phyloP scores from a whole-genome alignment of 805 yeast genomes.

The Tetrapisispora namnaoensis region DNA sequence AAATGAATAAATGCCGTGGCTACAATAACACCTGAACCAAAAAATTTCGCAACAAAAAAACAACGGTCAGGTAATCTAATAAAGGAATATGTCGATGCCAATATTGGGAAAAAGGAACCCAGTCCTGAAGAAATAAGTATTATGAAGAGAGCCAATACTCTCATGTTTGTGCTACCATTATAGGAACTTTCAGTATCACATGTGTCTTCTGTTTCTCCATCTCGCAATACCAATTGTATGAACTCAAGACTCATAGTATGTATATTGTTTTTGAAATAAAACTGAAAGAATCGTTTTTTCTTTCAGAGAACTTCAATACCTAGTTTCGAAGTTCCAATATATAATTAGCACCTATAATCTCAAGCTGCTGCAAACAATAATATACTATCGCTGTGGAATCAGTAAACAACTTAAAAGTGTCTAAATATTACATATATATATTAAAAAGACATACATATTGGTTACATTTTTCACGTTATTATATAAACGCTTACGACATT shows the following conservation, averaged over 20 bases:
- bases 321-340: too few relatives aligned
- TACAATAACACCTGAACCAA: slow-evolving; percentile 77
- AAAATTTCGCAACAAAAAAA: slow-evolving; percentile 60
- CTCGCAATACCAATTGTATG: not conserved
- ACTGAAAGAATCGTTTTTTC: not conserved
- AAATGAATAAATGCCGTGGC: slow-evolving; percentile 76
- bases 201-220: not conserved
- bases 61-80: slow-evolving; percentile 51
- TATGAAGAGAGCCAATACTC: slow-evolving; percentile 55
- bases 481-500: too few relatives aligned
- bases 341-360: too few relatives aligned
- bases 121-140: slow-evolving; percentile 45
- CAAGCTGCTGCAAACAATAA: too few relatives aligned
- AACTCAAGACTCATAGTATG: not conserved
- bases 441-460: too few relatives aligned
- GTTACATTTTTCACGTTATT: too few relatives aligned
- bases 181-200: slow-evolving; percentile 37
- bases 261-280: not conserved
- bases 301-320: not conserved
- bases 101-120: slow-evolving; percentile 53
- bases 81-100: slow-evolving; percentile 49
- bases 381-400: too few relatives aligned
- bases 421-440: too few relatives aligned
- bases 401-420: too few relatives aligned
- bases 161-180: slow-evolving; percentile 31